Conservation (phyloP, 2,329 filamentous ascomycete genomes). For the Akanthomyces muscarius region DNA sequence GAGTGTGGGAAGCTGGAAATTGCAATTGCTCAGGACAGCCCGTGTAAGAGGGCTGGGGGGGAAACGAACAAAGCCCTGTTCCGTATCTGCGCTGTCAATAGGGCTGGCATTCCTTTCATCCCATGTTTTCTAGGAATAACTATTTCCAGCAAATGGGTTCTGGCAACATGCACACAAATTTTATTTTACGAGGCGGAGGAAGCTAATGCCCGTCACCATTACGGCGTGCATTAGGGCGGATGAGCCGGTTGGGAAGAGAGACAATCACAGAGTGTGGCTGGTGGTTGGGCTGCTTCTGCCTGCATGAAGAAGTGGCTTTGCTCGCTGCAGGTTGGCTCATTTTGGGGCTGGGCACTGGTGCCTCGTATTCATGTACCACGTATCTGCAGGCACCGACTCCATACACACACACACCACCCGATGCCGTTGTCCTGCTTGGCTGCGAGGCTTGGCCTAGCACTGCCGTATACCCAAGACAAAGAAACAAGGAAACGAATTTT, state of each 20-base stretch:
- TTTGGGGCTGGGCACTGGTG: neutral
- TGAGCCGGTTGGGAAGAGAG: neutral
- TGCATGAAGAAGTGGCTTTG: constrained; percentile 3
- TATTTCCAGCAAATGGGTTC: neutral
- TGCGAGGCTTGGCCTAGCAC: neutral
- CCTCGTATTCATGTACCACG: constrained; percentile 13
- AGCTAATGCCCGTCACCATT: constrained; percentile 8
- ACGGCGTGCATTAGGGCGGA: constrained; percentile 10
- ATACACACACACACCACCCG: neutral
- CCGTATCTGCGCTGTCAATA: too few relatives aligned
- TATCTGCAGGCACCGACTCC: constrained; percentile 15
- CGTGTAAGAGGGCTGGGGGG: too few relatives aligned
- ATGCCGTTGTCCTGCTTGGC: neutral
- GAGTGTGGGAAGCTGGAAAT: too few relatives aligned
- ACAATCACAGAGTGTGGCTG: neutral
- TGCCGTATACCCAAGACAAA: neutral
- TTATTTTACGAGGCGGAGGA: neutral
- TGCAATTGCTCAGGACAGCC: too few relatives aligned
- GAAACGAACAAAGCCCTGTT: too few relatives aligned
- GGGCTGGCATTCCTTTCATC: neutral
- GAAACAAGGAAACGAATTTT: neutral
- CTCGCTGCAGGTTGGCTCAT: neutral
- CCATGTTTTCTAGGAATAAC: neutral
- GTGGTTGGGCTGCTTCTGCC: constrained; percentile 4
- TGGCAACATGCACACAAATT: neutral